Evolutionary conservation across 768 basidiomycete genomes (phyloP).

Genomic region (Leccinum variicolor): DNA sequence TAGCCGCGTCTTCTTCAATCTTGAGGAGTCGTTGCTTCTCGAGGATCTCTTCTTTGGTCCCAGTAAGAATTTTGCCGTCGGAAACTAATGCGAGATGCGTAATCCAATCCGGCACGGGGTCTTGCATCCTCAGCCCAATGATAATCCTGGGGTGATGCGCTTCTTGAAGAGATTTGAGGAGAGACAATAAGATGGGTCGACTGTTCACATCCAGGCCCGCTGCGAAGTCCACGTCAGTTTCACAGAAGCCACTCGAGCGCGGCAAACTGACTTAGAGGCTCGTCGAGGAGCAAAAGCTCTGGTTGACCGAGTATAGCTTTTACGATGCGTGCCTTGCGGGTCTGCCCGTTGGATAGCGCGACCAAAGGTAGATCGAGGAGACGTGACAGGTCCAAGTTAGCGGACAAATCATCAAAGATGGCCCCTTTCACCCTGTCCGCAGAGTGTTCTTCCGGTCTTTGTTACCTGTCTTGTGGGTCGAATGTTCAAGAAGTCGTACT

Average conservation of each 20-base stretch:
- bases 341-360: constrained; percentile 91
- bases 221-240: constrained; percentile 26
- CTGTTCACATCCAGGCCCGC: constrained; percentile 74
- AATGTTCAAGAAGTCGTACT: constrained; percentile 38
- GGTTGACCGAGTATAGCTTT: constrained; percentile 71
- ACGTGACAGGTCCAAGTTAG: constrained; percentile 51
- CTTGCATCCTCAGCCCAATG: constrained; percentile 65
- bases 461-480: constrained; percentile 19
- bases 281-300: constrained; percentile 80
- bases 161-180: constrained; percentile 54
- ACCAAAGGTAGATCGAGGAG: constrained; percentile 83
- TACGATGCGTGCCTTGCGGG: constrained; percentile 77
- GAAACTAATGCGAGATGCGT: constrained; percentile 60
- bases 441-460: constrained; percentile 23
- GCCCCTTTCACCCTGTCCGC: constrained; percentile 27
- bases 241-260: background rate
- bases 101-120: constrained; percentile 69
- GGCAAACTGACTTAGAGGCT: constrained; percentile 70
- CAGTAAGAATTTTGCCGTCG: constrained; percentile 47
- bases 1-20: background rate
- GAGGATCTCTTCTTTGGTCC: constrained; percentile 46
- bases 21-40: constrained; percentile 19
- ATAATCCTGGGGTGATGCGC: constrained; percentile 55
- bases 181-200: constrained; percentile 50
- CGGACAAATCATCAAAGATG: constrained; percentile 52